Base-by-base conservation (phyloP, 2,329 filamentous ascomycete species). In the Sporothrix variecibatus region DNA sequence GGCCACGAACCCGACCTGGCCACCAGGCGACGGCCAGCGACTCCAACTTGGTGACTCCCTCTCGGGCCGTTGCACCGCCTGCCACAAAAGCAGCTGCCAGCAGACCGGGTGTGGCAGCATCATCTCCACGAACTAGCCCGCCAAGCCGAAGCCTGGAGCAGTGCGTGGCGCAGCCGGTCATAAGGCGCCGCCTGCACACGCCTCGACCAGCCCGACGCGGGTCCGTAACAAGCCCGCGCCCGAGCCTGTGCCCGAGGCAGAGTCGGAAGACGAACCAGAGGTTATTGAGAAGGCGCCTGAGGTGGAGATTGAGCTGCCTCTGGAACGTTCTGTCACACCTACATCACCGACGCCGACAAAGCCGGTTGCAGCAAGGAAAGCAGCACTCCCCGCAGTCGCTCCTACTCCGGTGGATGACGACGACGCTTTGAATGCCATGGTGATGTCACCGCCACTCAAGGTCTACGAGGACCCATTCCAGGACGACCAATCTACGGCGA, bases 391-490 rank as follows among this genome's bases (percentile, higher is more conserved):
- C 15, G 17, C 67, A 1, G 8, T 17, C 7, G 68, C 60, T 8
- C 9, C 62, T 2, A 2, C 51, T 12, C 38, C 17, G 64, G 58
- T 60, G n/a, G 72, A 38, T 20, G 71, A 73, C 28, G 74, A 71
- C 75, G 72, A 73, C 15, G 71, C 72, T 3, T 28, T 75, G 68
- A 38, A 56, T 7, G 38, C 64, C 1, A 75, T 77, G 58, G 81
- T 82, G 0, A 81, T 83, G 2, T 80, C 82, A 2, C 82, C 82
- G 62, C 78, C 83, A 1, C 78, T 90, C 17, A 85, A 89, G 77
- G 89, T 91, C 0, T 91, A 90, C 75, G 90, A 91, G 77, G 89
- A 92, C 76, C 89, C 89, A 1, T 87, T 89, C 75, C 86, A 85
- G 7, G 84, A 84, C 38, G 84, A 87, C 28, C 83, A 87, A 65